Evolutionary conservation across 2,329 filamentous ascomycete genomes (phyloP).

Genomic region (Cytospora mali): DNA sequence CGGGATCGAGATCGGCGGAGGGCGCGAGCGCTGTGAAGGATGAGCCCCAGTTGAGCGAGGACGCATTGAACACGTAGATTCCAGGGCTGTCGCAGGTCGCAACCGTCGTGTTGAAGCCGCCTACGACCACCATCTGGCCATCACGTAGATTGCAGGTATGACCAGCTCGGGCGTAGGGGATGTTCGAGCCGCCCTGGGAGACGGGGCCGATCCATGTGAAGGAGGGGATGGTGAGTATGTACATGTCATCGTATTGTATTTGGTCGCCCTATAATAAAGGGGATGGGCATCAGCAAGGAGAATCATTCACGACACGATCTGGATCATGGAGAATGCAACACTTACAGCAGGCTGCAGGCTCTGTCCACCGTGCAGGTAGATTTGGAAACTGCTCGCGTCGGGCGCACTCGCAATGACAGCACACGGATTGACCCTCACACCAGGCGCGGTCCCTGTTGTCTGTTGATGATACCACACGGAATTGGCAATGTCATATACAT

Average conservation of each 20-base stretch:
- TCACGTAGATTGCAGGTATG: conserved; percentile 72
- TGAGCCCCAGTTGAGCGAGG: conserved; percentile 63
- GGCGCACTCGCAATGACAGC: conserved; percentile 69
- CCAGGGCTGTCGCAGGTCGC: conserved; percentile 68
- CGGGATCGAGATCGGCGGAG: conserved; percentile 48
- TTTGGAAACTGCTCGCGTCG: conserved; percentile 74
- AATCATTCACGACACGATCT: neutral
- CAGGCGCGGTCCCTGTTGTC: conserved; percentile 64
- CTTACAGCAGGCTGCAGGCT: conserved; percentile 65
- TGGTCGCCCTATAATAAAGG: conserved; percentile 45
- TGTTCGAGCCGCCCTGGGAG: conserved; percentile 47
- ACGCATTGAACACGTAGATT: conserved; percentile 74
- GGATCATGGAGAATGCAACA: neutral
- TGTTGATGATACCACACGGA: conserved; percentile 75
- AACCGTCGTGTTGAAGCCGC: conserved; percentile 66
- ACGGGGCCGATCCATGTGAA: conserved; percentile 74
- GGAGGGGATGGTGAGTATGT: conserved; percentile 71
- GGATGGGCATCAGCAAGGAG: conserved; percentile 16
- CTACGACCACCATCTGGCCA: conserved; percentile 70
- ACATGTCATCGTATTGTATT: conserved; percentile 69
- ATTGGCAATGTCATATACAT: conserved; percentile 75
- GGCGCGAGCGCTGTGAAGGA: conserved; percentile 62
- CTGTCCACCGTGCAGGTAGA: conserved; percentile 79
- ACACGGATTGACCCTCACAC: conserved; percentile 72
- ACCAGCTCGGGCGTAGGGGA: conserved; percentile 64